These are phyloP conservation scores for Diaporthe amygdali DNA, from an alignment of 2,329 filamentous ascomycete species.

Conservation along the genomic window DNA sequence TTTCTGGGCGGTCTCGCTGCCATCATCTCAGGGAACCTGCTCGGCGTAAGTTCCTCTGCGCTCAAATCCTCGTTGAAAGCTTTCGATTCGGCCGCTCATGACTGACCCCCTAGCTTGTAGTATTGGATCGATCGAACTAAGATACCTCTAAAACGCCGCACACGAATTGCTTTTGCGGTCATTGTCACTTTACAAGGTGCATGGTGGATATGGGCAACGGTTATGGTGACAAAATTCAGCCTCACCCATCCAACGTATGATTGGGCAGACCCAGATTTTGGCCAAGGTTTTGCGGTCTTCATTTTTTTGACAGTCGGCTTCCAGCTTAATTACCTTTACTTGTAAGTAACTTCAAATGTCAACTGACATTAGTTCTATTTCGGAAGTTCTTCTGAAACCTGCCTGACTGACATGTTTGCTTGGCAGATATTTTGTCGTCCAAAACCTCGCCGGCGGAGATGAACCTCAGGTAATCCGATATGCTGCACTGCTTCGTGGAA, in stretches of 20 bases:
- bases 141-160: slow-evolving; percentile 58
- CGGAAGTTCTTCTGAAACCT: background rate
- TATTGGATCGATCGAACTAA: slow-evolving; percentile 63
- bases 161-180: slow-evolving; percentile 58
- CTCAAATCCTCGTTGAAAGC: slow-evolving; percentile 18
- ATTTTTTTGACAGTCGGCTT: slow-evolving; percentile 71
- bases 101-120: slow-evolving; percentile 35
- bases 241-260: slow-evolving; percentile 65
- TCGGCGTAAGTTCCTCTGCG: slow-evolving; percentile 55
- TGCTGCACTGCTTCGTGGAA: slow-evolving; percentile 70
- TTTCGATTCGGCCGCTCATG: too few relatives aligned
- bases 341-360: slow-evolving; percentile 47
- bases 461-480: slow-evolving; percentile 71
- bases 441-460: slow-evolving; percentile 61
- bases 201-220: slow-evolving; percentile 76
- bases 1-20: slow-evolving; percentile 74
- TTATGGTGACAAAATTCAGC: slow-evolving; percentile 67
- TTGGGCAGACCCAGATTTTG: slow-evolving; percentile 69
- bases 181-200: slow-evolving; percentile 66
- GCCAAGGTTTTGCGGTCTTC: slow-evolving; percentile 69
- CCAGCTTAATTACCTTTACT: slow-evolving; percentile 75
- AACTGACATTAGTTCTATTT: background rate
- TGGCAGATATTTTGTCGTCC: slow-evolving; percentile 70
- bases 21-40: slow-evolving; percentile 67
- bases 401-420: background rate